Evolutionary conservation across 2,329 filamentous ascomycete genomes (phyloP).

Genomic region (Cryphonectria radicalis): DNA sequence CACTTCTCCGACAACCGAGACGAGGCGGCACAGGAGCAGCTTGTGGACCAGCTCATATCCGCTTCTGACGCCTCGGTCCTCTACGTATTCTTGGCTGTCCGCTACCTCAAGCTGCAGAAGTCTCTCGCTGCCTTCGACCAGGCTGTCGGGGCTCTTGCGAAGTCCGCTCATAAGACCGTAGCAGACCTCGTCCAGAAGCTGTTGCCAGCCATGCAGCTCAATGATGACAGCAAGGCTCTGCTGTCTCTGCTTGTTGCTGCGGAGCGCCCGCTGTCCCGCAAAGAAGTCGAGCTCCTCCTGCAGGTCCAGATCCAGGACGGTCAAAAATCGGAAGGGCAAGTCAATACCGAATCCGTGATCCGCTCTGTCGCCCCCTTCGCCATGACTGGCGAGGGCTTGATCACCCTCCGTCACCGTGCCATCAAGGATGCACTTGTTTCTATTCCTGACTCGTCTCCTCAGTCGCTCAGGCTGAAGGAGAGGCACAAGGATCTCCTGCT

Average conservation of each 20-base stretch:
- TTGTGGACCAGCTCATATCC: slow-evolving; percentile 6
- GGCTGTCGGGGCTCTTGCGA: not conserved
- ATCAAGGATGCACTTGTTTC: slow-evolving; percentile 15
- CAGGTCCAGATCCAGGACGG: not conserved
- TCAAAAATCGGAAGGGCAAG: not conserved
- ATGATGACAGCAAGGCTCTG: not conserved
- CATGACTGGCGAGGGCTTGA: slow-evolving; percentile 6
- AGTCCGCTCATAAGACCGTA: not conserved
- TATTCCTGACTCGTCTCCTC: slow-evolving; percentile 5
- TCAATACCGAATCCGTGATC: not conserved
- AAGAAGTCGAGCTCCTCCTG: slow-evolving; percentile 7
- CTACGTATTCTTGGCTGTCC: slow-evolving; percentile 2
- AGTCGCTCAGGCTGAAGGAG: not conserved
- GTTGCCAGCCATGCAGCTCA: not conserved
- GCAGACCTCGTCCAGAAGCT: slow-evolving; percentile 2
- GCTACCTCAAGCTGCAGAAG: slow-evolving; percentile 8
- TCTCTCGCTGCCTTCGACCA: not conserved
- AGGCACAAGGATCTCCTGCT: slow-evolving; percentile 6
- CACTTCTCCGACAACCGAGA: not conserved
- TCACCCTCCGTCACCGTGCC: slow-evolving; percentile 10
- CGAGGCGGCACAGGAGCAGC: slow-evolving; percentile 7
- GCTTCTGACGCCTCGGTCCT: not conserved
- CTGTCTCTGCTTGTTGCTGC: slow-evolving; percentile 10
- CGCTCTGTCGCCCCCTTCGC: not conserved
- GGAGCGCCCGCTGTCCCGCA: slow-evolving; percentile 5